Percentiles rank a stretch among this genome's conserved stretches.
Conservation (phyloP, 768 basidiomycete species). For the Psilocybe sp. region DNA sequence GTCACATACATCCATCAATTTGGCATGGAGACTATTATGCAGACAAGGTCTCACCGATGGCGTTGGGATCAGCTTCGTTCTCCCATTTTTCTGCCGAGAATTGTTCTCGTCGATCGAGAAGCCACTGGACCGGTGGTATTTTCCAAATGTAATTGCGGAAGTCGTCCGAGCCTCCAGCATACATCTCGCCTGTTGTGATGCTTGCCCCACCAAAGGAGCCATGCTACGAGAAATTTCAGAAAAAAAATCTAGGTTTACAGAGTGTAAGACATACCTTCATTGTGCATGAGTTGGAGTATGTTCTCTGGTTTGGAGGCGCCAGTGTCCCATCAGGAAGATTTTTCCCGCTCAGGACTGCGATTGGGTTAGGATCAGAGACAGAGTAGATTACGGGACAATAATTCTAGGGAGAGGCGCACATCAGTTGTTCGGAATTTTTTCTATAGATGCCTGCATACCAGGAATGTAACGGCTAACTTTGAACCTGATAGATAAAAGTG, state of each 20-base stretch:
- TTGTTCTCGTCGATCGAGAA: constrained; percentile 43
- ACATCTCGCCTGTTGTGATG: constrained; percentile 53
- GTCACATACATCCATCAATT: background rate
- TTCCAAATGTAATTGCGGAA: constrained; percentile 80
- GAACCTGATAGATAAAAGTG: constrained; percentile 37
- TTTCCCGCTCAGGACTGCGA: constrained; percentile 64
- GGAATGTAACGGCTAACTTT: constrained; percentile 63
- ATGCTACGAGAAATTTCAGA: constrained; percentile 41
- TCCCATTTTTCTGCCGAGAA: constrained; percentile 47
- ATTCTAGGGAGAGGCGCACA: constrained; percentile 38
- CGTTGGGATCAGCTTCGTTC: constrained; percentile 19
- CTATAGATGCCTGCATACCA: constrained; percentile 40
- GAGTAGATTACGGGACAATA: constrained; percentile 71
- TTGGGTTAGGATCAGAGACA: constrained; percentile 62
- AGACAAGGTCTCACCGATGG: constrained; percentile 31
- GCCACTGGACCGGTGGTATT: constrained; percentile 48
- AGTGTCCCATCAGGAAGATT: constrained; percentile 55
- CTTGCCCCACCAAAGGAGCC: constrained; percentile 71
- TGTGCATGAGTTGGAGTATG: constrained; percentile 72
- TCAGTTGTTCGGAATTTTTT: background rate
- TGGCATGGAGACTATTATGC: background rate
- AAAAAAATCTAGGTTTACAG: background rate
- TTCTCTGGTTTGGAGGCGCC: constrained; percentile 40
- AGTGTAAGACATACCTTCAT: constrained; percentile 59
- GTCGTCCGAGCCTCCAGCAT: constrained; percentile 79